These are phyloP conservation scores for Penicillium bialowiezense DNA, from an alignment of 495 filamentous ascomycete genomes.

Conservation along the genomic window DNA sequence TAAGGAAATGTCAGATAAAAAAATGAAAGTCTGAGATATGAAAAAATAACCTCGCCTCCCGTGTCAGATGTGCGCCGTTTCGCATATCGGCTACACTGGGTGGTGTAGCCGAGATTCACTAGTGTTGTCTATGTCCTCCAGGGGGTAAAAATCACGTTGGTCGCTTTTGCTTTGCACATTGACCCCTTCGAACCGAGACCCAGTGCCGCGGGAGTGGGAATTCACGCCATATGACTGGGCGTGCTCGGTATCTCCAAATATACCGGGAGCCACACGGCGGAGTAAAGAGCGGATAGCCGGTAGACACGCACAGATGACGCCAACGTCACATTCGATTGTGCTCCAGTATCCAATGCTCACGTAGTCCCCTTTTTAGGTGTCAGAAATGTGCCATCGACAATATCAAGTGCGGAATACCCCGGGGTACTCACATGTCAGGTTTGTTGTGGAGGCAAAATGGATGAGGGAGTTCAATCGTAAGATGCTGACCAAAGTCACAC, in stretches of 20 bases:
- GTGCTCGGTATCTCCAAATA: slow-evolving; percentile 26
- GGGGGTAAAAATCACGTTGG: slow-evolving; percentile 20
- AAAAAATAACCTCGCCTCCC: too few relatives aligned
- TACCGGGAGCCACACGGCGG: slow-evolving; percentile 19
- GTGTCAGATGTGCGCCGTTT: too few relatives aligned
- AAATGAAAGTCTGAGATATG: too few relatives aligned
- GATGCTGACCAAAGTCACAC: slow-evolving; percentile 36
- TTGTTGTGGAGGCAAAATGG: slow-evolving; percentile 27
- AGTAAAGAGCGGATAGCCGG: slow-evolving; percentile 32
- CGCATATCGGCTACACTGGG: background rate
- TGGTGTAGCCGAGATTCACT: slow-evolving; percentile 18
- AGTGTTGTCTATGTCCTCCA: slow-evolving; percentile 24
- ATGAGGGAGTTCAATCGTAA: slow-evolving; percentile 32
- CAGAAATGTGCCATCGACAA: background rate
- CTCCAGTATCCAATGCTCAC: slow-evolving; percentile 33
- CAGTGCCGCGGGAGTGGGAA: slow-evolving; percentile 19
- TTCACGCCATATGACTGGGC: slow-evolving; percentile 16
- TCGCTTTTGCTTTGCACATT: slow-evolving; percentile 17
- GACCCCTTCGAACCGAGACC: slow-evolving; percentile 17
- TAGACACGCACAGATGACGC: slow-evolving; percentile 34
- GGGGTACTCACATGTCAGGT: slow-evolving; percentile 30
- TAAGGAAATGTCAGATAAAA: too few relatives aligned
- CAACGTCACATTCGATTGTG: slow-evolving; percentile 33
- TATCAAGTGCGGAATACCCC: background rate
- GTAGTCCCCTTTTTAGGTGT: slow-evolving; percentile 29